A percentile compares a stretch with the other conserved stretches of the same genome.
phyloP scores from a whole-genome alignment of 306 rosid species.

The Canavalia ensiformis region DNA sequence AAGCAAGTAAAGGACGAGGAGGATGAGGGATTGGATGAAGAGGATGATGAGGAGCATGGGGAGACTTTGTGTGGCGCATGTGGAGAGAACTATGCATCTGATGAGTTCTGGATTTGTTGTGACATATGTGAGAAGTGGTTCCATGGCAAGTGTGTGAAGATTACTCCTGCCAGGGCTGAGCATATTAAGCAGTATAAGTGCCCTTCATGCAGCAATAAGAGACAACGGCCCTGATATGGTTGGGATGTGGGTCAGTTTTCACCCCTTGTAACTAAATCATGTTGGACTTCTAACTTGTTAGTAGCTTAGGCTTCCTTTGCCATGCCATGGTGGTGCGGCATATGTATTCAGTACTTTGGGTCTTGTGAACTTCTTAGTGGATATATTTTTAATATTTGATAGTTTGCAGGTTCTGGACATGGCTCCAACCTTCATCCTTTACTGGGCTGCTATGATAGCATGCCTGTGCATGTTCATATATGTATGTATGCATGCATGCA shows the following conservation, averaged over 20 bases:
- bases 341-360: slow-evolving; percentile 43
- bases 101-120: slow-evolving; percentile 60
- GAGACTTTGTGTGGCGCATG: slow-evolving; percentile 51
- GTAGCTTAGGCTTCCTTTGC: slow-evolving; percentile 49
- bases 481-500: neutral
- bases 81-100: slow-evolving; percentile 49
- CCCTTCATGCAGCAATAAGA: slow-evolving; percentile 54
- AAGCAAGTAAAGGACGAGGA: slow-evolving; percentile 63
- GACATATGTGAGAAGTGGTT: slow-evolving; percentile 68
- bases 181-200: slow-evolving; percentile 57
- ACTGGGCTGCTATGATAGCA: slow-evolving; percentile 19
- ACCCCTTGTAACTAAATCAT: slow-evolving; percentile 47
- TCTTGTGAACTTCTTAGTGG: slow-evolving; percentile 50
- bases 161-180: slow-evolving; percentile 51
- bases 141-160: slow-evolving; percentile 57
- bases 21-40: slow-evolving; percentile 48
- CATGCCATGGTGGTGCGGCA: slow-evolving; percentile 49
- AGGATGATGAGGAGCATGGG: slow-evolving; percentile 61
- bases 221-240: slow-evolving; percentile 58
- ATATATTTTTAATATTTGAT: slow-evolving; percentile 37
- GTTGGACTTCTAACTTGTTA: slow-evolving; percentile 58
- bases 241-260: slow-evolving; percentile 45
- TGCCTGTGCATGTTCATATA: slow-evolving; percentile 3
- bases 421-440: neutral
- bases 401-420: slow-evolving; percentile 50